A percentile compares a stretch with the other conserved stretches of the same genome.
Evolutionary conservation across 75 land plant species (phyloP).

Genomic region (Sequoiadendron giganteum): DNA sequence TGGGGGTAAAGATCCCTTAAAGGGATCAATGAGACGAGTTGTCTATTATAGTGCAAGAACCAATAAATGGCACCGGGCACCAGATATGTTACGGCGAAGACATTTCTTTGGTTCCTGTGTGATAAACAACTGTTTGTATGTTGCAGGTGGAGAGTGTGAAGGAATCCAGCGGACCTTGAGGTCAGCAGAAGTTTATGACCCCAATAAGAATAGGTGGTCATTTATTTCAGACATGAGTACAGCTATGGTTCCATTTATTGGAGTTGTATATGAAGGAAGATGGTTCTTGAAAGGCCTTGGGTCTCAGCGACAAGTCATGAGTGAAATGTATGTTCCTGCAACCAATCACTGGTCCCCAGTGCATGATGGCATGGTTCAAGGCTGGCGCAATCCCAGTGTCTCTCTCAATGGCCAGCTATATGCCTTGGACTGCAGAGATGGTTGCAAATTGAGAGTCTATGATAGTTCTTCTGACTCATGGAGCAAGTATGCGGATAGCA

Average conservation of each 20-base stretch:
- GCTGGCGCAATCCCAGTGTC: constrained; percentile 82
- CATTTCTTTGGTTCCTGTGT: constrained; percentile 80
- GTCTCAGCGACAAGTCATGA: constrained; percentile 69
- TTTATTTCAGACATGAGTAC: constrained; percentile 69
- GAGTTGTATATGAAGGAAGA: constrained; percentile 63
- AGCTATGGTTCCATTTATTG: constrained; percentile 76
- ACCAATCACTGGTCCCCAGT: constrained; percentile 66
- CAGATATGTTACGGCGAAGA: constrained; percentile 66
- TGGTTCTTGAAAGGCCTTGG: constrained; percentile 78
- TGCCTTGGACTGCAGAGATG: constrained; percentile 81
- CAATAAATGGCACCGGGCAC: constrained; percentile 77
- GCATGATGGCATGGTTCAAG: constrained; percentile 73
- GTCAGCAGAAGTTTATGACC: constrained; percentile 73
- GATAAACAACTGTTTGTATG: constrained; percentile 73
- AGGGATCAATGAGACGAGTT: constrained; percentile 70
- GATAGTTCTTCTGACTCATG: constrained; percentile 61
- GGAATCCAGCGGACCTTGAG: constrained; percentile 63
- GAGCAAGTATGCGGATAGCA: constrained; percentile 73
- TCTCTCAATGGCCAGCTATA: constrained; percentile 64
- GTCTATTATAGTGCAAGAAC: constrained; percentile 74
- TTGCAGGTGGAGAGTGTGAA: constrained; percentile 80
- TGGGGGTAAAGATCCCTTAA: constrained; percentile 68
- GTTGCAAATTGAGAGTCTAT: constrained; percentile 75
- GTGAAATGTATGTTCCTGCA: constrained; percentile 75
- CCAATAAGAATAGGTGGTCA: constrained; percentile 69